Conservation (phyloP, 306 rosid genomes). For the Echinosophora koreensis region DNA sequence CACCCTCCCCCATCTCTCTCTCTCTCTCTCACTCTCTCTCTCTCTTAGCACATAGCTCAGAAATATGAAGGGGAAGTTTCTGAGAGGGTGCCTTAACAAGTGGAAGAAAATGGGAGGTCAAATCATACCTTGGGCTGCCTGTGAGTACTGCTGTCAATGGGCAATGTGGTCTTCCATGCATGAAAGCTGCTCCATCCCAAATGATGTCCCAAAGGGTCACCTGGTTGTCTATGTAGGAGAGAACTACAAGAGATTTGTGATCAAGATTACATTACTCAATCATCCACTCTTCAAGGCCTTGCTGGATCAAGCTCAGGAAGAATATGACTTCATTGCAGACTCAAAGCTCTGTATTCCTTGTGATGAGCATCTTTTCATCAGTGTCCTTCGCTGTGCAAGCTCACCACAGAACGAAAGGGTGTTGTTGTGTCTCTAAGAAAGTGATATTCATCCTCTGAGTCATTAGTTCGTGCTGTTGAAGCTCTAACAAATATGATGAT, state of each 20-base stretch:
- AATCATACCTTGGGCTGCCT: slow-evolving; percentile 59
- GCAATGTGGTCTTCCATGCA: slow-evolving; percentile 56
- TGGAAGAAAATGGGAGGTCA: slow-evolving; percentile 68
- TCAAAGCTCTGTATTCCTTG: slow-evolving; percentile 88
- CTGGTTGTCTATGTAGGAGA: slow-evolving; percentile 90
- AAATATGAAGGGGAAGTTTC: slow-evolving; percentile 51
- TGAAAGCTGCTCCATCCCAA: slow-evolving; percentile 66
- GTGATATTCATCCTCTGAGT: slow-evolving; percentile 20
- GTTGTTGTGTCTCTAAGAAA: slow-evolving; percentile 44
- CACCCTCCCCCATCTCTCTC: background rate
- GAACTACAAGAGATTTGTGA: slow-evolving; percentile 79
- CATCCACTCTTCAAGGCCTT: slow-evolving; percentile 88
- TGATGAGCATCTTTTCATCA: slow-evolving; percentile 71
- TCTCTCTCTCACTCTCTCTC: background rate
- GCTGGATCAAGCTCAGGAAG: slow-evolving; percentile 88
- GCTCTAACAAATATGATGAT: slow-evolving; percentile 49
- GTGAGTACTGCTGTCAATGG: slow-evolving; percentile 64
- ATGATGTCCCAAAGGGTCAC: slow-evolving; percentile 97
- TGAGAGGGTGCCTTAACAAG: slow-evolving; percentile 71
- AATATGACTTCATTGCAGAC: slow-evolving; percentile 72
- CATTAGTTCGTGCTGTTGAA: slow-evolving; percentile 35
- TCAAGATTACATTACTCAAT: slow-evolving; percentile 67
- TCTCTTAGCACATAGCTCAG: background rate
- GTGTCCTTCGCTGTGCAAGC: slow-evolving; percentile 64
- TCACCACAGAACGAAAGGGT: slow-evolving; percentile 46